Base-by-base conservation (phyloP, 306 rosid species). In the Geum urbanum region DNA sequence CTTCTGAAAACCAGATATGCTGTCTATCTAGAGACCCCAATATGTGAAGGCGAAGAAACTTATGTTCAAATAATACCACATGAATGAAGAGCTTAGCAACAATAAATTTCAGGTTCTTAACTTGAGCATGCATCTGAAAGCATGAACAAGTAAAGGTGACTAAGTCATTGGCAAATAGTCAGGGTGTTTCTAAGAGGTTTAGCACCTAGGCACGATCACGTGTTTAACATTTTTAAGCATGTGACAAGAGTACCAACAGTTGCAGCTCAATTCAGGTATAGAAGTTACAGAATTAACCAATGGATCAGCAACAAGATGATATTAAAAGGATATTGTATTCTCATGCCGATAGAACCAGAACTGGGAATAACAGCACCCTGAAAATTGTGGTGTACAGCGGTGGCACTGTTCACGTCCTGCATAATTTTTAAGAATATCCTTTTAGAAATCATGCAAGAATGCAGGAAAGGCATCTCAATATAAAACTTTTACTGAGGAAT, bases 331-430 rank as follows among this genome's bases (percentile, higher is more conserved):
- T 95, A 95, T 85, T 95, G 99, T 87, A 95, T 95, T 72, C 99
- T 88, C 99, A 95, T 95, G 86, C 99, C 99, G 69, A 95, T 88
- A 16, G 97, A 89, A 59, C 99, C 99, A 57, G 99, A 95, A 83
- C 99, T 95, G 54, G 95, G 97, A 67, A 91, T 91, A 81, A 95
- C 97, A 47, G 96, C 99, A 72, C 99, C 99, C 86, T 95, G 99
- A 82, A 95, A 81, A 84, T 52, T 87, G 62, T 83, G 97, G 84
- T 95, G 99, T 37, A 95, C 97, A 71, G 85, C 86, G 74, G 84
- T 81, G 64, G 99, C 99, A 71, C 92, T 87, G 81, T 91, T 95
- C 72, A 95, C 76, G 71, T 95, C 97, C 99, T 95, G 97, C 81
- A 75, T 57, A 19, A 49, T 51, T 75, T 69, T 68, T 32, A 67